phyloP scores from a whole-genome alignment of 2,329 filamentous ascomycete species.

The Pseudopithomyces maydicus region DNA sequence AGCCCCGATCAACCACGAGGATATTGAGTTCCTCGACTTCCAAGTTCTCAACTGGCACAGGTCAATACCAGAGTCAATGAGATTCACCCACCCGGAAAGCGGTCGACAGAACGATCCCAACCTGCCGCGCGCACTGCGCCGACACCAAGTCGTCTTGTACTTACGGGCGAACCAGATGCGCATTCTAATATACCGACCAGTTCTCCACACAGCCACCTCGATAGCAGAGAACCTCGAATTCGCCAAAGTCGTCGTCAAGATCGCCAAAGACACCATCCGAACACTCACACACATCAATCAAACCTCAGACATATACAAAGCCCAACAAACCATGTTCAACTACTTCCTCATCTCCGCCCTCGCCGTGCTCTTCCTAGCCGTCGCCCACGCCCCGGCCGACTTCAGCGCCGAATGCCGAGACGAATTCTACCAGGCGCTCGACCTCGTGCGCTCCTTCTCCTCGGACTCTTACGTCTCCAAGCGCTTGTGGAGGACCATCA shows the following conservation, averaged over 20 bases:
- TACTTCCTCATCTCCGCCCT: slow-evolving; percentile 78
- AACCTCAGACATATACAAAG: slow-evolving; percentile 72
- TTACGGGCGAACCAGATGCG: slow-evolving; percentile 88
- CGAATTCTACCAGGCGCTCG: slow-evolving; percentile 79
- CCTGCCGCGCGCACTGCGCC: slow-evolving; percentile 70
- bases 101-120: slow-evolving; percentile 43
- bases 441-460: slow-evolving; percentile 74
- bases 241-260: slow-evolving; percentile 74
- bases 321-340: slow-evolving; percentile 77
- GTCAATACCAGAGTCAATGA: slow-evolving; percentile 66
- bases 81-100: slow-evolving; percentile 64
- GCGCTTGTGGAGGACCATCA: slow-evolving; percentile 74
- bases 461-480: slow-evolving; percentile 74
- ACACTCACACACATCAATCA: slow-evolving; percentile 73
- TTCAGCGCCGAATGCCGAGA: slow-evolving; percentile 72
- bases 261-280: slow-evolving; percentile 77
- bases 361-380: slow-evolving; percentile 76
- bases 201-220: slow-evolving; percentile 81
- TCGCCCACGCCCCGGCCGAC: slow-evolving; percentile 73
- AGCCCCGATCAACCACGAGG: slow-evolving; percentile 69
- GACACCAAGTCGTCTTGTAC: slow-evolving; percentile 82
- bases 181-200: slow-evolving; percentile 84
- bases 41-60: slow-evolving; percentile 89
- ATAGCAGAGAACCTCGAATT: slow-evolving; percentile 77
- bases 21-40: slow-evolving; percentile 80